Evolutionary conservation across 140 eudicot genomes (phyloP).

Genomic region (Oenanthe javanica): DNA sequence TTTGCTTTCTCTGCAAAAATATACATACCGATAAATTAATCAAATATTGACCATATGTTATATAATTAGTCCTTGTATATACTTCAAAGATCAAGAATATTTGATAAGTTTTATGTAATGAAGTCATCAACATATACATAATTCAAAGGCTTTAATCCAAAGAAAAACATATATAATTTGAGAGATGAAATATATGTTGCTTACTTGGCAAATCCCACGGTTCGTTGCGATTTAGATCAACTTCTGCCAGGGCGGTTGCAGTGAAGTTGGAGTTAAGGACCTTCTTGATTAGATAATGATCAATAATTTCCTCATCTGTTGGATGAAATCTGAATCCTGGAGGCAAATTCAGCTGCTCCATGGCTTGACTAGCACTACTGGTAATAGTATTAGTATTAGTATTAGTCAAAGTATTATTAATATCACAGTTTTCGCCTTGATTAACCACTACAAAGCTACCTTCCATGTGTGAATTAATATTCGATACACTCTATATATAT

Average conservation of each 20-base stretch:
- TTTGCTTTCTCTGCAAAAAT: constrained; percentile 40
- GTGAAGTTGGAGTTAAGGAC: constrained; percentile 34
- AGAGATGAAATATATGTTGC: not conserved
- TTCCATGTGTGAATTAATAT: not conserved
- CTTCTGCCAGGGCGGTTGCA: constrained; percentile 62
- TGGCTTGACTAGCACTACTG: not conserved
- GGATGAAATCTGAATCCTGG: constrained; percentile 89
- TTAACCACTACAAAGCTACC: not conserved
- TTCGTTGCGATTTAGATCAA: constrained; percentile 72
- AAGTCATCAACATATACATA: not conserved
- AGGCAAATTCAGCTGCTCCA: constrained; percentile 40
- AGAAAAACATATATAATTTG: not conserved
- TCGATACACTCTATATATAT: not conserved
- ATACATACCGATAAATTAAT: not conserved
- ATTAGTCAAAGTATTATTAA: not conserved
- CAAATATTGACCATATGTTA: not conserved
- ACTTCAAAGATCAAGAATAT: too few relatives aligned
- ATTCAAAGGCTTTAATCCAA: not conserved
- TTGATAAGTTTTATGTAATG: too few relatives aligned
- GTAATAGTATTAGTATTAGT: not conserved
- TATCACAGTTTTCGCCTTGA: not conserved
- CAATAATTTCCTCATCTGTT: constrained; percentile 68
- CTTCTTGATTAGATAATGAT: constrained; percentile 54
- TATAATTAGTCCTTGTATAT: not conserved
- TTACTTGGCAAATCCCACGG: constrained; percentile 95